Conservation (phyloP, 768 basidiomycete species). For the Agrocybe chaxingu region DNA sequence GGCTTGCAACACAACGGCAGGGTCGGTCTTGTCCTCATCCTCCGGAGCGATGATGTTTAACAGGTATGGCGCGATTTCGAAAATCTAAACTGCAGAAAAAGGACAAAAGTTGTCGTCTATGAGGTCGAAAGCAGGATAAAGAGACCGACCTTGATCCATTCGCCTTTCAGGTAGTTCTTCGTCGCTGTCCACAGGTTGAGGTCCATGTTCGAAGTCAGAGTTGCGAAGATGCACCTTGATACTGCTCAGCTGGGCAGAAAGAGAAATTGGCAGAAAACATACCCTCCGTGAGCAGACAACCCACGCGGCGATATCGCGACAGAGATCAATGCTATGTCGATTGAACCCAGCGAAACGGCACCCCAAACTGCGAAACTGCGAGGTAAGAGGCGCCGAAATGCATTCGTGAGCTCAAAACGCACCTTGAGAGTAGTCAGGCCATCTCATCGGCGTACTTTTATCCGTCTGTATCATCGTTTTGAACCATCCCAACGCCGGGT, state of each 20-base stretch:
- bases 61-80: slow-evolving; percentile 53
- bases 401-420: background rate
- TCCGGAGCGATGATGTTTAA: slow-evolving; percentile 24
- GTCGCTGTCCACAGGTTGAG: slow-evolving; percentile 62
- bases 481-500: slow-evolving; percentile 58
- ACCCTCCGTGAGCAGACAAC: slow-evolving; percentile 61
- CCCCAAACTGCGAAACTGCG: slow-evolving; percentile 53
- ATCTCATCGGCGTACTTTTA: slow-evolving; percentile 34
- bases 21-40: slow-evolving; percentile 18
- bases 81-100: slow-evolving; percentile 34
- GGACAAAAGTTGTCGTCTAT: background rate
- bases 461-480: slow-evolving; percentile 69
- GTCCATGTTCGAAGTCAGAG: slow-evolving; percentile 75
- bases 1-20: slow-evolving; percentile 38
- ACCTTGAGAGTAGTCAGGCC: slow-evolving; percentile 54
- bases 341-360: slow-evolving; percentile 63
- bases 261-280: slow-evolving; percentile 11
- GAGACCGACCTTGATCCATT: slow-evolving; percentile 59
- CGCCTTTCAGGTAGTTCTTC: slow-evolving; percentile 69
- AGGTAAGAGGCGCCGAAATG: no score
- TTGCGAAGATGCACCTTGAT: slow-evolving; percentile 62
- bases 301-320: slow-evolving; percentile 69
- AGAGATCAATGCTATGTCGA: slow-evolving; percentile 60
- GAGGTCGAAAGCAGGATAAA: background rate
- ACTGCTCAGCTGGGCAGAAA: background rate